Evolutionary conservation across 352 stramenopile genomes (phyloP).

Genomic region (Pythium monospermum): DNA sequence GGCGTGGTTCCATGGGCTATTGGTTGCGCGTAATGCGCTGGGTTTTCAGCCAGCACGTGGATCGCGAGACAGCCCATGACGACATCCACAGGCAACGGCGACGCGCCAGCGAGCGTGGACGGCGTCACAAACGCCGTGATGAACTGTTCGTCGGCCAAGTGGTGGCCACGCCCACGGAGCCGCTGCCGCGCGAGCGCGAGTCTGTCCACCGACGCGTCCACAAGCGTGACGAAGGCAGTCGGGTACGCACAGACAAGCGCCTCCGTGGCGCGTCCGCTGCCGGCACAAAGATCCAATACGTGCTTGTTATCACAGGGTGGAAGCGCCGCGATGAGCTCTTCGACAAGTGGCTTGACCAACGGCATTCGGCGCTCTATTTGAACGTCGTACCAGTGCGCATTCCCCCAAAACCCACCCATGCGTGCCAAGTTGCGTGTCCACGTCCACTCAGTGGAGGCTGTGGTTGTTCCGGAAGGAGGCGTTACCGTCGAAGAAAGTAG

Average conservation of each 20-base stretch:
- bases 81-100: slow-evolving; percentile 35
- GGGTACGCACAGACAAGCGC: slow-evolving; percentile 61
- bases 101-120: slow-evolving; percentile 22
- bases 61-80: slow-evolving; percentile 62
- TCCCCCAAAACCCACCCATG: slow-evolving; percentile 64
- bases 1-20: neutral
- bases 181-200: slow-evolving; percentile 46
- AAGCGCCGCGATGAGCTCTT: slow-evolving; percentile 53
- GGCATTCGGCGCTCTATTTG: slow-evolving; percentile 54
- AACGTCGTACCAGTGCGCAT: slow-evolving; percentile 77
- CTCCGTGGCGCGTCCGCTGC: slow-evolving; percentile 48
- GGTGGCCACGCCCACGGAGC: slow-evolving; percentile 18
- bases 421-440: slow-evolving; percentile 62
- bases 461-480: neutral
- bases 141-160: slow-evolving; percentile 26
- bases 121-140: slow-evolving; percentile 15
- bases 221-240: slow-evolving; percentile 40
- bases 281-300: slow-evolving; percentile 64
- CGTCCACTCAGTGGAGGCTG: slow-evolving; percentile 21
- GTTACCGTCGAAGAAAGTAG: too few species aligned
- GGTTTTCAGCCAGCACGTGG: slow-evolving; percentile 56
- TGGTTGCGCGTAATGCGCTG: slow-evolving; percentile 35
- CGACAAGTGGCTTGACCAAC: slow-evolving; percentile 51
- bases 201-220: slow-evolving; percentile 53
- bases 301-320: slow-evolving; percentile 51